Evolutionary conservation across 306 rosid species (phyloP), one percentile per base, ranked within the genome.

Genomic region (Prosopis cineraria): DNA sequence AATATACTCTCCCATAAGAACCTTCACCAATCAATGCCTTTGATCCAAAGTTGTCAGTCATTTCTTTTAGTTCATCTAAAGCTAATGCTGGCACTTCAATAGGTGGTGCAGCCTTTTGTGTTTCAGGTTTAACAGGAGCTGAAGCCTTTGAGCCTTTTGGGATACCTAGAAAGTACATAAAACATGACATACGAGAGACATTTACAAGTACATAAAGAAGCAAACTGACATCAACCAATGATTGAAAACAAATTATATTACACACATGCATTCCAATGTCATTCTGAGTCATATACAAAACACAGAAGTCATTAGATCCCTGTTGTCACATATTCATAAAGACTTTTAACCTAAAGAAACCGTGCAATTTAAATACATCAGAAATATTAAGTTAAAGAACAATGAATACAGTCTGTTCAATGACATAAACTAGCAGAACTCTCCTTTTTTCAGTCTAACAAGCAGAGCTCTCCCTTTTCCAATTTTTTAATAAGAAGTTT

Each of bases 11-110:
- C 78, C 98, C 99, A 68, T 93, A 96, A 2, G 99, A 96, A 72
- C 99, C 99, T 88, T 96, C 99, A 70, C 99, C 99, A 44, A 96
- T 96, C 89, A 96, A 82, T 53, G 98, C 93, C 88, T 93, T 91
- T 19, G 99, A 96, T 59, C 98, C 99, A 72, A 96, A 96, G 85
- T 96, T 93, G 76, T 93, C 99, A 58, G 99, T 93, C 83, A 85
- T 91, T 85, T 96, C 98, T 86, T 96, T 96, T 68, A 96, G 90
- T 84, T 93, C 99, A 63, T 96, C 99, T 73, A 90, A 68, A 75
- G 98, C 89, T 80, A 96, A 80, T 68, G 94, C 87, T 44, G 99
- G 92, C 82, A 93, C 99, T 81, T 96, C 99, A 25, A 96, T 93
- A 45, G 98, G 86, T 39, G 96, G 97, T 72, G 98, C 84, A 45